Percentiles rank a stretch among this genome's conserved stretches.
phyloP scores from a whole-genome alignment of 1,284 basidiomycete genomes.

The Anthracocystis walkeri region DNA sequence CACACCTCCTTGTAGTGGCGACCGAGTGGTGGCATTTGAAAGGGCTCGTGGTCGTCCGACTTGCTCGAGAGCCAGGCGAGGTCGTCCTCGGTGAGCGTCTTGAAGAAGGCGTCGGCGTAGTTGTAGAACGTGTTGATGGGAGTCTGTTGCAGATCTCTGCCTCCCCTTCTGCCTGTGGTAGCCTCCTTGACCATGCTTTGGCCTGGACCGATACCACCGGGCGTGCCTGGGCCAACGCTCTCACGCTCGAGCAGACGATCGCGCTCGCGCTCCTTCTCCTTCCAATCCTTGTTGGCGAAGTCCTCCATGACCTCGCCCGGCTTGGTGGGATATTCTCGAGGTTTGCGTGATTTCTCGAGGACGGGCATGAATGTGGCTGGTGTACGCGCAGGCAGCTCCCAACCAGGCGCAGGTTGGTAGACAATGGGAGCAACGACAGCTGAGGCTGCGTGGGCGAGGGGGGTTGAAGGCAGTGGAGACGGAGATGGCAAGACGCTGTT shows the following conservation, averaged over 20 bases:
- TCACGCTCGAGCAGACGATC: constrained; percentile 55
- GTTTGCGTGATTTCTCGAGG: constrained; percentile 40
- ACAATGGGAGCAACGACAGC: constrained; percentile 15
- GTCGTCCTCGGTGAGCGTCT: constrained; percentile 68
- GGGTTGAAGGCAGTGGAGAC: constrained; percentile 45
- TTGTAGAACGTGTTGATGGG: constrained; percentile 65
- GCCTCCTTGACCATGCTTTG: constrained; percentile 55
- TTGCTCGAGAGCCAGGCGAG: constrained; percentile 68
- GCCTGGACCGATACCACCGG: constrained; percentile 41
- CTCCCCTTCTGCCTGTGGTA: constrained; percentile 48
- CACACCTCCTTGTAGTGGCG: constrained; percentile 86
- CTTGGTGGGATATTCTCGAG: constrained; percentile 58
- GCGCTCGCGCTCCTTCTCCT: constrained; percentile 60
- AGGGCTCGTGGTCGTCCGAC: constrained; percentile 85
- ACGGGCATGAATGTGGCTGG: constrained; percentile 57
- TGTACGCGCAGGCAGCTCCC: constrained; percentile 58
- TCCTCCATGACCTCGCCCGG: constrained; percentile 64
- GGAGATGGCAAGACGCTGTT: constrained; percentile 51
- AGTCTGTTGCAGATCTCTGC: constrained; percentile 62
- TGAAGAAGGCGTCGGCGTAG: constrained; percentile 66
- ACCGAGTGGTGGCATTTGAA: constrained; percentile 85
- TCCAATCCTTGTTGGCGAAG: constrained; percentile 65
- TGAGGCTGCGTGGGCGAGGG: constrained; percentile 16
- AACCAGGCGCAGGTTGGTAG: constrained; percentile 50
- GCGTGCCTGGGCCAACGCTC: constrained; percentile 50